Evolutionary conservation across 441 rosid species (phyloP).

Genomic region (Dalechampia spathulata): DNA sequence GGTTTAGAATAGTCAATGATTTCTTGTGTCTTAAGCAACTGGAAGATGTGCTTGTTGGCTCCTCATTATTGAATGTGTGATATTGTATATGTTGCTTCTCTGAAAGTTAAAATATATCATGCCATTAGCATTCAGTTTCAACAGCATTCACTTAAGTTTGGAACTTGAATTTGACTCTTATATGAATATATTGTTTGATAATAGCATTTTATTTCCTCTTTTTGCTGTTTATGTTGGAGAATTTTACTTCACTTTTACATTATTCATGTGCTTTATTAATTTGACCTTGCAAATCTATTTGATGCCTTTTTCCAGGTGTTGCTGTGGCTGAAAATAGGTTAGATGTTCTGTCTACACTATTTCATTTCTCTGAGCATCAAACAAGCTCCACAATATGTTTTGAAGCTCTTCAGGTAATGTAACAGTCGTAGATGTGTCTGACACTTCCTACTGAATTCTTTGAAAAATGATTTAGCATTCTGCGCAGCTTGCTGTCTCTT

Average conservation of each 20-base stretch:
- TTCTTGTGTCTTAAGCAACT: not conserved
- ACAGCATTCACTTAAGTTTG: not conserved
- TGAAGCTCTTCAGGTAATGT: constrained; percentile 85
- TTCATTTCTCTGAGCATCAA: constrained; percentile 43
- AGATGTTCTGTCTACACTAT: constrained; percentile 51
- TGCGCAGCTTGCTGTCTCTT: not conserved
- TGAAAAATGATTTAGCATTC: not conserved
- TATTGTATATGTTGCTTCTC: not conserved
- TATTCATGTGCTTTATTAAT: constrained; percentile 8
- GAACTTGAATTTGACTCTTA: not conserved
- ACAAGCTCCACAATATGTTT: constrained; percentile 52
- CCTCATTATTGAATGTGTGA: not conserved
- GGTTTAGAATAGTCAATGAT: not conserved
- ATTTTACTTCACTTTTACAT: not conserved
- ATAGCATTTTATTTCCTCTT: not conserved
- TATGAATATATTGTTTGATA: not conserved
- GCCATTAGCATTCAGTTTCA: not conserved
- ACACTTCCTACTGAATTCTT: not conserved
- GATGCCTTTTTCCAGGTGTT: constrained; percentile 45
- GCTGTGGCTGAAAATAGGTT: constrained; percentile 37
- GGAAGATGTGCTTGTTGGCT: not conserved
- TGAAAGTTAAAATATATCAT: not conserved
- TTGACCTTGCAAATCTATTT: constrained; percentile 22
- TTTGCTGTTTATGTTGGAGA: not conserved
- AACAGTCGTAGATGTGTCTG: constrained; percentile 13